A percentile compares a stretch with the other conserved stretches of the same genome.
phyloP scores from a whole-genome alignment of 2,329 filamentous ascomycete genomes.

The Neonectria coccinea region DNA sequence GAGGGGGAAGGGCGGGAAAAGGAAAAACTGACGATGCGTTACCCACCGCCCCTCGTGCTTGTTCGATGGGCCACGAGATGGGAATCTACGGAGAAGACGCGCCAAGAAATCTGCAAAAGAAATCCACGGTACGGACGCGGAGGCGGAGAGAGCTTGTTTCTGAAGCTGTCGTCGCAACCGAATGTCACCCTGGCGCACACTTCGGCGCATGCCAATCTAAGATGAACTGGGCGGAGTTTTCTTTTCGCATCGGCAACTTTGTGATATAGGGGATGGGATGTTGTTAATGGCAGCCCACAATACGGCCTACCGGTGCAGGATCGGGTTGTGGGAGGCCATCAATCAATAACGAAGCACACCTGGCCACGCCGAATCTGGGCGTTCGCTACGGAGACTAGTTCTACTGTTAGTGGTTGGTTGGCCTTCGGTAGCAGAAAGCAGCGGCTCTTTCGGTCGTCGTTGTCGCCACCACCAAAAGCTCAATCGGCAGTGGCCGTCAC shows the following conservation, averaged over 20 bases:
- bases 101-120: background rate
- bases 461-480: background rate
- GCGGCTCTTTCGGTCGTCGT: background rate
- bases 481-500: no score
- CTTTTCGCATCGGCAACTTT: background rate
- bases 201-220: background rate
- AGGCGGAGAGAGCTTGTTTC: no score
- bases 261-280: no score
- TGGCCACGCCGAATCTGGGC: background rate
- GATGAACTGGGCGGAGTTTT: background rate
- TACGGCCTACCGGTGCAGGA: background rate
- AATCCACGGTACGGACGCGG: background rate
- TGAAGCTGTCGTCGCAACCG: background rate
- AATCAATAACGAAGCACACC: background rate
- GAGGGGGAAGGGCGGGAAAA: background rate
- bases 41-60: constrained; percentile 4
- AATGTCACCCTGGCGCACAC: no score
- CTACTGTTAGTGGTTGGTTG: background rate
- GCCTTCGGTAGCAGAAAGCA: background rate
- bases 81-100: background rate
- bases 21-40: no score
- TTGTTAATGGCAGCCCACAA: no score
- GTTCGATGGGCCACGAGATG: constrained; percentile 2
- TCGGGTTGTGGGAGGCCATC: background rate
- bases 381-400: background rate